These are phyloP conservation scores for Verticillium klebahnii DNA, from an alignment of 2,329 filamentous ascomycete species.

Conservation along the genomic window DNA sequence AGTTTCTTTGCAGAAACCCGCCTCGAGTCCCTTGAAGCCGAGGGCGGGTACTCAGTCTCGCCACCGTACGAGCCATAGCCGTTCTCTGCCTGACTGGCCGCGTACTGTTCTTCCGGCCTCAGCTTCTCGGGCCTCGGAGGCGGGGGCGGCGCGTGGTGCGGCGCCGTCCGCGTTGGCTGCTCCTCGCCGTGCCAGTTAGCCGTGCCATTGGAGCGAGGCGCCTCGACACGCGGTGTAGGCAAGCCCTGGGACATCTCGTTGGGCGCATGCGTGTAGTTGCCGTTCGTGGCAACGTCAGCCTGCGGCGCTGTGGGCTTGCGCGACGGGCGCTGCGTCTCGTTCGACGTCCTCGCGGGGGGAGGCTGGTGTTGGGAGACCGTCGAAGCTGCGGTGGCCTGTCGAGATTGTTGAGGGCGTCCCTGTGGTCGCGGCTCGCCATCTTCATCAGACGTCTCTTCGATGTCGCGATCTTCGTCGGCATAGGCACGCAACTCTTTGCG, in stretches of 20 bases:
- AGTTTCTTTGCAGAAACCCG: constrained; percentile 12
- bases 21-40: constrained; percentile 5
- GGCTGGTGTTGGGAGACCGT: not conserved
- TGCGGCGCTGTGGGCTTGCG: not conserved
- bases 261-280: constrained; percentile 2
- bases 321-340: not conserved
- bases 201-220: constrained; percentile 4
- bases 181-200: constrained; percentile 12
- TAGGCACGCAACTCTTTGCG: constrained; percentile 41
- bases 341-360: not conserved
- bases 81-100: constrained; percentile 5
- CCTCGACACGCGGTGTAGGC: constrained; percentile 8
- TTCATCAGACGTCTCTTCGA: constrained; percentile 19
- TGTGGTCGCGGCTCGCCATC: constrained; percentile 8
- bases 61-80: constrained; percentile 8
- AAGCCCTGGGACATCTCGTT: constrained; percentile 2
- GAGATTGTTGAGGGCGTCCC: not conserved
- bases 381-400: not conserved
- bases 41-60: not conserved
- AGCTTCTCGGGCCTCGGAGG: constrained; percentile 28
- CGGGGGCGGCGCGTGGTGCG: constrained; percentile 20
- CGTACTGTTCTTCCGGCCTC: constrained; percentile 14
- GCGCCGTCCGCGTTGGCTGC: constrained; percentile 15
- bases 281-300: not conserved
- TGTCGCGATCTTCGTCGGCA: constrained; percentile 19